Conservation (phyloP, 805 yeast genomes). For the Metschnikowia lachancei region DNA sequence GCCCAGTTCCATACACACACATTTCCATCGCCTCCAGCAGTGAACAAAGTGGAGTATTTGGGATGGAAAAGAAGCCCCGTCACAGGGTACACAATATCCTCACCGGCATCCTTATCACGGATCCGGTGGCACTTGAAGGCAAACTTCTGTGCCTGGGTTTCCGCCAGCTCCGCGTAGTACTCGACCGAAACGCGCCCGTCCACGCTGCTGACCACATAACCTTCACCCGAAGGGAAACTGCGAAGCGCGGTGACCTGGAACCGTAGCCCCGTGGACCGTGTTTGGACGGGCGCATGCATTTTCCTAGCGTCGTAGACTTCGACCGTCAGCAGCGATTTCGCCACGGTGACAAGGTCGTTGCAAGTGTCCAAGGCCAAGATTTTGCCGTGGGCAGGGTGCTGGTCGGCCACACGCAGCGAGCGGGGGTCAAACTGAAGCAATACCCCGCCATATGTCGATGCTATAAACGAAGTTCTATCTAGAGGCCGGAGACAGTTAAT, state of each 20-base stretch:
- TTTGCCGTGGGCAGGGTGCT: constrained; percentile 41
- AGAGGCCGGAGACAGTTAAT: constrained; percentile 18
- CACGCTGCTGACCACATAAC: constrained; percentile 67
- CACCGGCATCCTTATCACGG: constrained; percentile 39
- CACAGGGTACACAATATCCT: constrained; percentile 50
- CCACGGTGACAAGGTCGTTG: constrained; percentile 47
- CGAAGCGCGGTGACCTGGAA: constrained; percentile 60
- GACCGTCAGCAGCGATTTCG: constrained; percentile 50
- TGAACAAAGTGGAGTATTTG: constrained; percentile 38
- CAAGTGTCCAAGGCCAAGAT: constrained; percentile 62
- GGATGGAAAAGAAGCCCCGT: constrained; percentile 47
- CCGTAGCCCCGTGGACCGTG: constrained; percentile 62
- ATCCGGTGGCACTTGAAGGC: constrained; percentile 80
- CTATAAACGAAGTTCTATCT: constrained; percentile 19
- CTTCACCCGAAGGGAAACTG: constrained; percentile 52
- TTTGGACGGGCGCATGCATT: constrained; percentile 43
- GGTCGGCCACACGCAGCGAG: constrained; percentile 7
- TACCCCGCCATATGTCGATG: constrained; percentile 13
- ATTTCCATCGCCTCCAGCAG: constrained; percentile 52
- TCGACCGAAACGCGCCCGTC: constrained; percentile 83
- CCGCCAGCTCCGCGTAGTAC: constrained; percentile 51
- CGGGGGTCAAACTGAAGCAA: constrained; percentile 16
- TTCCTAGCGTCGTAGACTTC: constrained; percentile 58
- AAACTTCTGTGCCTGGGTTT: constrained; percentile 44
- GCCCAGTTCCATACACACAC: constrained; percentile 52